A percentile compares a stretch with the other conserved stretches of the same genome.
Conservation (phyloP, 768 basidiomycete genomes). For the Clitopilus hobsonii region DNA sequence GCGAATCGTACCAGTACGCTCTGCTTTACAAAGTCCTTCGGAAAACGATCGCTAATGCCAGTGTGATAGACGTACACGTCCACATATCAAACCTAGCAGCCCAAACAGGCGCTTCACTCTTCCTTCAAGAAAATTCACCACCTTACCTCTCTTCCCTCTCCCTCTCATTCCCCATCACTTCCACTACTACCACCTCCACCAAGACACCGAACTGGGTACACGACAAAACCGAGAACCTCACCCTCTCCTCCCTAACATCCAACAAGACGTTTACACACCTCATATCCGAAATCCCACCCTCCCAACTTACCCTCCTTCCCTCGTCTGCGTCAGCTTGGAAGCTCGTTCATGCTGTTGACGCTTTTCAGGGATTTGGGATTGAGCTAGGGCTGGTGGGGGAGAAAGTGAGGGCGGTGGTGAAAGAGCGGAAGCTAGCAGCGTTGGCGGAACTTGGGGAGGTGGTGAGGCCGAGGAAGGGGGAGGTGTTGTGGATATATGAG, state of each 20-base stretch:
- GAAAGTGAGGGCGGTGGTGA: conserved; percentile 10
- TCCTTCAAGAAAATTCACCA: conserved; percentile 64
- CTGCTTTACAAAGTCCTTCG: too few species aligned
- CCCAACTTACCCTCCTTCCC: conserved; percentile 6
- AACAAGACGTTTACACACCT: conserved; percentile 51
- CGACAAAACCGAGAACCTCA: conserved; percentile 75
- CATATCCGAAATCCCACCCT: conserved; percentile 46
- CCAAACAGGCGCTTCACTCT: conserved; percentile 88
- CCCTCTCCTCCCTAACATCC: conserved; percentile 32
- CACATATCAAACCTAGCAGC: conserved; percentile 84
- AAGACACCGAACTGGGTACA: conserved; percentile 50
- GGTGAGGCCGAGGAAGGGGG: too few species aligned
- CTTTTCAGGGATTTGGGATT: conserved; percentile 38
- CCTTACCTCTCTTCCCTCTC: conserved; percentile 35
- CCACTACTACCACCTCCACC: conserved; percentile 10
- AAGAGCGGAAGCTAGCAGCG: not conserved
- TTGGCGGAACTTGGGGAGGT: not conserved
- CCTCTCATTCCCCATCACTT: conserved; percentile 5
- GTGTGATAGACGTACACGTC: conserved; percentile 52
- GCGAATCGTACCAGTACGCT: too few species aligned
- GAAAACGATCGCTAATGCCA: too few species aligned
- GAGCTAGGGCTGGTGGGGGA: conserved; percentile 16
- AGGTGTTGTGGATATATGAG: too few species aligned
- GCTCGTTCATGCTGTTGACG: conserved; percentile 35
- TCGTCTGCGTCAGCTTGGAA: conserved; percentile 32